phyloP scores from a whole-genome alignment of 23 red algal genomes.

The Gracilaria gracilis region DNA sequence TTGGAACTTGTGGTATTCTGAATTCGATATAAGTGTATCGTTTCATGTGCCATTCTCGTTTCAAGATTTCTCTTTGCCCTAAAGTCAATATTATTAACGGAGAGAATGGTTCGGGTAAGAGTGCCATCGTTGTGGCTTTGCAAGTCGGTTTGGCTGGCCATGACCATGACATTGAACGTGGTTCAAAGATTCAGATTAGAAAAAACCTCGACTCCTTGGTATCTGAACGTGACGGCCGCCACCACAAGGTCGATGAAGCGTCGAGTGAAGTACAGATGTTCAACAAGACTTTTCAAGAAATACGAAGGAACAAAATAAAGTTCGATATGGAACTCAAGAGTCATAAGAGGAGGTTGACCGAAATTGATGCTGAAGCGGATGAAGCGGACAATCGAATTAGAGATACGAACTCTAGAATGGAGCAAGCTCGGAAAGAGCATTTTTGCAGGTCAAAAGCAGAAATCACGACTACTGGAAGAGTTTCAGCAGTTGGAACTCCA shows the following conservation, averaged over 20 bases:
- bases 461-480: constrained; percentile 42
- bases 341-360: constrained; percentile 22
- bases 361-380: constrained; percentile 37
- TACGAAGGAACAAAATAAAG: constrained; percentile 11
- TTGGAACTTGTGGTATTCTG: constrained; percentile 82
- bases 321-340: constrained; percentile 29
- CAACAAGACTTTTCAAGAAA: constrained; percentile 24
- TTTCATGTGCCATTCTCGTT: constrained; percentile 94
- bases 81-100: constrained; percentile 97
- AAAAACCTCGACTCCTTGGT: constrained; percentile 22
- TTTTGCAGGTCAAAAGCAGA: constrained; percentile 64
- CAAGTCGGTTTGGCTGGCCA: constrained; percentile 81
- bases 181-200: constrained; percentile 34
- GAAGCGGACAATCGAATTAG: constrained; percentile 20
- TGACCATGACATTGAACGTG: constrained; percentile 73
- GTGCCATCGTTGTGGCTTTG: constrained; percentile 91
- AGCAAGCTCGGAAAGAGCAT: constrained; percentile 56
- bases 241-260: constrained; percentile 35
- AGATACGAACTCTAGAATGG: constrained; percentile 31
- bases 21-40: constrained; percentile 79
- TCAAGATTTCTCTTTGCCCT: constrained; percentile 80
- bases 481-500: constrained; percentile 22
- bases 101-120: constrained; percentile 93
- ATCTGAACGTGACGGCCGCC: constrained; percentile 17
- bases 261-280: constrained; percentile 19